phyloP scores from a whole-genome alignment of 2,329 filamentous ascomycete genomes.

The Neoascochyta sp. region DNA sequence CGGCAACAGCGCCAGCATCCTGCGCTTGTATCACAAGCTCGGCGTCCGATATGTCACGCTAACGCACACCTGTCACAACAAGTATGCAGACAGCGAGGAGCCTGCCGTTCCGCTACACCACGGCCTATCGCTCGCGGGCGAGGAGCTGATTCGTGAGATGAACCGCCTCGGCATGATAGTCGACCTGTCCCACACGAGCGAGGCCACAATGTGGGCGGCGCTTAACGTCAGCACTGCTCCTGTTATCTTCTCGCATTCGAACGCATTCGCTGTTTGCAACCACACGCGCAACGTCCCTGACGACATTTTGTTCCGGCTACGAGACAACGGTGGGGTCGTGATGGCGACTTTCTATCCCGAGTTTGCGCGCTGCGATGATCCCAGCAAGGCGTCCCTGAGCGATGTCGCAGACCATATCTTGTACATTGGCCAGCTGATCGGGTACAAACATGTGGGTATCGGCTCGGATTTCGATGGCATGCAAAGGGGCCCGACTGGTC shows the following conservation, averaged over 20 bases:
- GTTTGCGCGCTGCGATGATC: conserved; percentile 68
- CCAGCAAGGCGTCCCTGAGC: conserved; percentile 49
- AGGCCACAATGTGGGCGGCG: conserved; percentile 78
- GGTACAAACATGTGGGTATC: conserved; percentile 80
- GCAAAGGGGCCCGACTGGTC: neutral
- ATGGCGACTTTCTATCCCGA: conserved; percentile 86
- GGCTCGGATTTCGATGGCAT: conserved; percentile 75
- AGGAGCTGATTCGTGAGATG: conserved; percentile 73
- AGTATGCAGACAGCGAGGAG: conserved; percentile 63
- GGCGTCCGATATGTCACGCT: conserved; percentile 83
- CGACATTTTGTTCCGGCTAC: conserved; percentile 70
- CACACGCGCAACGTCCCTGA: conserved; percentile 88
- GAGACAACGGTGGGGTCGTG: conserved; percentile 66
- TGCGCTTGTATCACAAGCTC: conserved; percentile 69
- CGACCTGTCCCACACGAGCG: conserved; percentile 73
- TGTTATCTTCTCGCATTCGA: conserved; percentile 33
- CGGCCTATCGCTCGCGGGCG: conserved; percentile 68
- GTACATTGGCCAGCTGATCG: conserved; percentile 75
- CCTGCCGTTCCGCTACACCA: conserved; percentile 25
- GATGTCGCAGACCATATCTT: conserved; percentile 76
- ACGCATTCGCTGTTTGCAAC: conserved; percentile 71
- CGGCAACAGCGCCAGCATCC: conserved; percentile 70
- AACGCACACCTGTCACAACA: conserved; percentile 89
- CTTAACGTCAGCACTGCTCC: conserved; percentile 44
- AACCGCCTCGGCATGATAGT: conserved; percentile 89